Evolutionary conservation across 2,329 filamentous ascomycete genomes (phyloP).

Genomic region (Hymenoscyphus fructigenus): DNA sequence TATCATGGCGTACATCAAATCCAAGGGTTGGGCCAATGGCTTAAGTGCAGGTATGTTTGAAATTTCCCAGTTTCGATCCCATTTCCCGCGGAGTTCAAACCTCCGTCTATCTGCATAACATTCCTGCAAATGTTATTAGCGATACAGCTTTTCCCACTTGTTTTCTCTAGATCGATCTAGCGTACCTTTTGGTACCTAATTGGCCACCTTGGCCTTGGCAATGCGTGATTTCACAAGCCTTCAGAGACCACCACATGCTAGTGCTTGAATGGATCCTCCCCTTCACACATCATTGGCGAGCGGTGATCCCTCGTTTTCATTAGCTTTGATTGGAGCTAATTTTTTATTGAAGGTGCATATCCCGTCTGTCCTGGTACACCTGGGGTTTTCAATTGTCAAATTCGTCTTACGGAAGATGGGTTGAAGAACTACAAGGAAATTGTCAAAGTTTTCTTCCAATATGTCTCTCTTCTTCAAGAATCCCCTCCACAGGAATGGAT

Average conservation of each 20-base stretch:
- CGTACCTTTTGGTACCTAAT: not conserved
- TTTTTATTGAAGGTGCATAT: conserved; percentile 48
- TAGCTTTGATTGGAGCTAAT: conserved; percentile 1
- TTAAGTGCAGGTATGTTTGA: conserved; percentile 52
- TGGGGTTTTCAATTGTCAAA: conserved; percentile 63
- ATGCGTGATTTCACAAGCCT: too few species aligned
- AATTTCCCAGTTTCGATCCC: conserved; percentile 1
- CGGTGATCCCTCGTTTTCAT: not conserved
- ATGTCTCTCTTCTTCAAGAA: conserved; percentile 82
- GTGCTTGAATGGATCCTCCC: not conserved
- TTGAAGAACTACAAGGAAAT: conserved; percentile 60
- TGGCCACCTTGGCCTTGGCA: not conserved
- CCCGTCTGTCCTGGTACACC: conserved; percentile 63
- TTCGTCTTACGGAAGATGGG: conserved; percentile 66
- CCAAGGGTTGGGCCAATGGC: conserved; percentile 69
- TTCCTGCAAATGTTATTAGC: not conserved
- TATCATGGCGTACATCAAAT: conserved; percentile 69
- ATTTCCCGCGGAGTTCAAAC: not conserved
- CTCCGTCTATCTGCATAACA: not conserved
- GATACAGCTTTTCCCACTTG: not conserved
- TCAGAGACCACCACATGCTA: not conserved
- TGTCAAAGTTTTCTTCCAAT: conserved; percentile 70
- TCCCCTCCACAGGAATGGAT: conserved; percentile 86
- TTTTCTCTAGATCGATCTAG: not conserved
- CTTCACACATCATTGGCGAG: not conserved